Conservation (phyloP, 495 filamentous ascomycete genomes). For the Hypoxylon lenormandii region DNA sequence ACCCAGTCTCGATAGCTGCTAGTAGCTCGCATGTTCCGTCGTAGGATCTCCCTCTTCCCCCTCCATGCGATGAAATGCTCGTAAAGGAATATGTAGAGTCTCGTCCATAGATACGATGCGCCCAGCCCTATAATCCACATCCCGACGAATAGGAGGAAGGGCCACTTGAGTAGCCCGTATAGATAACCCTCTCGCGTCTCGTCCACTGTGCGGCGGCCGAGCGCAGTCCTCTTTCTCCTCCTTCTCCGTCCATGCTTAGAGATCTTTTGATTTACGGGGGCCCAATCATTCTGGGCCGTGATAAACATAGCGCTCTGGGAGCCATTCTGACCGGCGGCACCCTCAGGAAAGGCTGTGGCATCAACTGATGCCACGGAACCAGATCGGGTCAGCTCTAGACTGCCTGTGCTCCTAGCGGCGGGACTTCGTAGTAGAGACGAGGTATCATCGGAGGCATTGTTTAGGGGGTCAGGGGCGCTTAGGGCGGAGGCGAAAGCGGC, state of each 20-base stretch:
- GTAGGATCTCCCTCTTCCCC: constrained; percentile 75
- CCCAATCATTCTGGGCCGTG: constrained; percentile 85
- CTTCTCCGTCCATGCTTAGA: constrained; percentile 54
- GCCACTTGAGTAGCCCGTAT: constrained; percentile 90
- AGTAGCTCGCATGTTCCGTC: constrained; percentile 75
- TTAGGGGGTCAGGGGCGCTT: constrained; percentile 62
- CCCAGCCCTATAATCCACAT: constrained; percentile 79
- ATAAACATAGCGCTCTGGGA: constrained; percentile 64
- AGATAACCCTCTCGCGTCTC: constrained; percentile 94
- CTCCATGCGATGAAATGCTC: constrained; percentile 82
- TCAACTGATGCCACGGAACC: constrained; percentile 41
- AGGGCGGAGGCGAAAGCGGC: constrained; percentile 70
- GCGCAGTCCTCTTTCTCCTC: constrained; percentile 47
- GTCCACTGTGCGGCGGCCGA: constrained; percentile 73
- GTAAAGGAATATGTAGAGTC: constrained; percentile 88
- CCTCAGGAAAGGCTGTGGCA: constrained; percentile 25
- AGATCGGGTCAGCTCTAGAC: constrained; percentile 40
- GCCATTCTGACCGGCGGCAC: constrained; percentile 38
- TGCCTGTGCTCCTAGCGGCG: constrained; percentile 42
- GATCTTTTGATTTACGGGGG: constrained; percentile 77
- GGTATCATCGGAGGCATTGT: constrained; percentile 56
- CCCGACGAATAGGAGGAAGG: constrained; percentile 79
- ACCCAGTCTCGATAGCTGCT: constrained; percentile 86
- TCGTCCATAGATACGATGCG: constrained; percentile 79
- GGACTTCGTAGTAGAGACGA: constrained; percentile 47